Evolutionary conservation across 2,329 filamentous ascomycete species (phyloP).

Genomic region (Diplodia mutila): DNA sequence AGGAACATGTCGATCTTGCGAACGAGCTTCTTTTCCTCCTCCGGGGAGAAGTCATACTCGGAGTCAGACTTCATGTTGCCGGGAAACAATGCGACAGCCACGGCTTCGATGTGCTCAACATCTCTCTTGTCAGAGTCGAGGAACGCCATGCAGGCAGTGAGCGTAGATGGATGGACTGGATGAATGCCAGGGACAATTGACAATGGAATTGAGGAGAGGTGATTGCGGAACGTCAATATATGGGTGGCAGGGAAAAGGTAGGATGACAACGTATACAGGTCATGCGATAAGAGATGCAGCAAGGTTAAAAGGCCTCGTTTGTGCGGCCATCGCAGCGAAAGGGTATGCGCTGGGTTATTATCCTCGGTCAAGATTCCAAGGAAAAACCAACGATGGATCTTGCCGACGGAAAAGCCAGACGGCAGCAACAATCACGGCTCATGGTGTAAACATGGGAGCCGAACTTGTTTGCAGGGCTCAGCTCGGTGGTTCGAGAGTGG

Average conservation of each 20-base stretch:
- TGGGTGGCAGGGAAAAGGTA: background rate
- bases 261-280: background rate
- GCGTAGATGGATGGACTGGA: background rate
- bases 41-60: background rate
- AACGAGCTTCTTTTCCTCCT: constrained; percentile 51
- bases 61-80: background rate
- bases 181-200: background rate
- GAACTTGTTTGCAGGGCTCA: background rate
- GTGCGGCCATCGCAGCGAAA: background rate
- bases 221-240: background rate
- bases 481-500: constrained; percentile 8
- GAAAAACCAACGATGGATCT: background rate
- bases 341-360: background rate
- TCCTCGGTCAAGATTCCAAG: constrained; percentile 2
- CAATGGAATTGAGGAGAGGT: background rate
- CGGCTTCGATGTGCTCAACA: background rate
- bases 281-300: constrained; percentile 7
- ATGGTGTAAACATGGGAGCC: background rate
- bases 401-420: background rate
- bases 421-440: background rate
- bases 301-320: background rate
- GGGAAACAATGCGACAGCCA: background rate
- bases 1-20: constrained; percentile 51
- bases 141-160: background rate
- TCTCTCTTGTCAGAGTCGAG: background rate